A percentile compares a stretch with the other conserved stretches of the same genome.
Conservation (phyloP, 768 basidiomycete genomes). For the Suillus tomentosus region DNA sequence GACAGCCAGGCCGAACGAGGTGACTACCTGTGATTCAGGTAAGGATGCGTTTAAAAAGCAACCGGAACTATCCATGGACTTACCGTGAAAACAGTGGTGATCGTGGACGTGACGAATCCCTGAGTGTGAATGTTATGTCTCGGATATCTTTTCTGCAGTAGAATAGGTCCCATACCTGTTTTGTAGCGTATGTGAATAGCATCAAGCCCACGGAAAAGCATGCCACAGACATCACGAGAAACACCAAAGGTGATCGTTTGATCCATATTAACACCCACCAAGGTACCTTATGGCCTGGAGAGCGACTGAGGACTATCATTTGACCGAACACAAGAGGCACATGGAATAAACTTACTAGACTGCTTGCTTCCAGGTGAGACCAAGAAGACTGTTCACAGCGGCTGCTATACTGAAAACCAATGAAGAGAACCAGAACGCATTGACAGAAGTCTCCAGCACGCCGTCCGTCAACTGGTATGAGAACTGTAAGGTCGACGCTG, state of each 20-base stretch:
- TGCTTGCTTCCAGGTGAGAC: slow-evolving; percentile 58
- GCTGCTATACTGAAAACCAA: slow-evolving; percentile 58
- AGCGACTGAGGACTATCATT: slow-evolving; percentile 42
- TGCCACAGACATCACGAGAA: slow-evolving; percentile 81
- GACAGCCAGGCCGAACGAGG: slow-evolving; percentile 45
- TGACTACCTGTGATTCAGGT: slow-evolving; percentile 30
- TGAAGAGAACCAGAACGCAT: slow-evolving; percentile 57
- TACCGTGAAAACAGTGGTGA: slow-evolving; percentile 76
- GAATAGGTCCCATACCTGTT: slow-evolving; percentile 50
- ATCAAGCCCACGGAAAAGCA: slow-evolving; percentile 81
- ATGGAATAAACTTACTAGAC: slow-evolving; percentile 48
- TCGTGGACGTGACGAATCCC: slow-evolving; percentile 60
- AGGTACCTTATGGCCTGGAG: slow-evolving; percentile 55
- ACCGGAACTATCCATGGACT: slow-evolving; percentile 17
- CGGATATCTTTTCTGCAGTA: slow-evolving; percentile 18
- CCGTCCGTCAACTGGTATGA: slow-evolving; percentile 39
- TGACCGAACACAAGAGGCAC: slow-evolving; percentile 13
- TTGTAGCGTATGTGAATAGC: slow-evolving; percentile 74
- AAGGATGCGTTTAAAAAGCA: slow-evolving; percentile 12
- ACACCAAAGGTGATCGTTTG: slow-evolving; percentile 79
- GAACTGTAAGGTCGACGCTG: slow-evolving; percentile 51
- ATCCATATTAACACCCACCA: slow-evolving; percentile 79
- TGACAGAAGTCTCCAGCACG: slow-evolving; percentile 44
- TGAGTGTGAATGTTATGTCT: slow-evolving; percentile 29
- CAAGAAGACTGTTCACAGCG: slow-evolving; percentile 54